A percentile compares a stretch with the other conserved stretches of the same genome.
Conservation (phyloP, 2,329 filamentous ascomycete species). For the Sodiomyces alkalinus region DNA sequence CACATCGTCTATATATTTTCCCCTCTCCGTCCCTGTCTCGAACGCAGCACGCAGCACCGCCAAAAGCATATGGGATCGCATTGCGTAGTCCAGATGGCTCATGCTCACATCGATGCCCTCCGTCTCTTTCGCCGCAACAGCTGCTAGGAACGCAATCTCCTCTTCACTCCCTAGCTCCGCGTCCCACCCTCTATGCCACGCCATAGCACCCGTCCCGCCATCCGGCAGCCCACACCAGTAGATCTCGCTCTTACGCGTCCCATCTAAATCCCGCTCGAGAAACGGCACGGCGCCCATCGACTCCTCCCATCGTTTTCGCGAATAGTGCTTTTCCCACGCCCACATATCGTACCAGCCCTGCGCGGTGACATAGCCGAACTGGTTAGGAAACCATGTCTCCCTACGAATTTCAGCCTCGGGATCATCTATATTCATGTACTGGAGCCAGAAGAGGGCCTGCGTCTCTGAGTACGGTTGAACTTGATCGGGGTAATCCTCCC, state of each 20-base stretch:
- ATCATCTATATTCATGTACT: slow-evolving; percentile 1
- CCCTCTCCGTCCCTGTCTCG: slow-evolving; percentile 1
- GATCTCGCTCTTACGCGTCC: slow-evolving; percentile 3
- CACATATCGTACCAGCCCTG: slow-evolving; percentile 2
- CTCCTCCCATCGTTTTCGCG: slow-evolving; percentile 2
- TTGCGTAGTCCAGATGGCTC: slow-evolving; percentile 4
- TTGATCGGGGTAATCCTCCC: not conserved
- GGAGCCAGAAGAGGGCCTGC: slow-evolving; percentile 4
- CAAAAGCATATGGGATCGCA: slow-evolving; percentile 8
- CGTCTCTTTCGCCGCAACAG: slow-evolving; percentile 6
- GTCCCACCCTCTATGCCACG: slow-evolving; percentile 5
- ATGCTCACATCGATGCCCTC: slow-evolving; percentile 2
- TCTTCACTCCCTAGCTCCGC: slow-evolving; percentile 8
- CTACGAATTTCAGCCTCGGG: not conserved
- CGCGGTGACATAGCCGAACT: slow-evolving; percentile 1
- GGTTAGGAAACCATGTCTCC: not conserved
- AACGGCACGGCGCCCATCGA: not conserved
- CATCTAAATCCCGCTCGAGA: slow-evolving; percentile 5
- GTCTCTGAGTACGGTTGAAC: slow-evolving; percentile 4
- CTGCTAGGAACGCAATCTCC: slow-evolving; percentile 8
- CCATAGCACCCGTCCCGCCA: not conserved
- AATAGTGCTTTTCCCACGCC: slow-evolving; percentile 3
- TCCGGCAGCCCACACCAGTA: slow-evolving; percentile 5
- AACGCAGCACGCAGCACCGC: slow-evolving; percentile 4
- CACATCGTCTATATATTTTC: not conserved